Evolutionary conservation across 2,329 filamentous ascomycete species (phyloP).

Genomic region (Lecanosticta acicola): DNA sequence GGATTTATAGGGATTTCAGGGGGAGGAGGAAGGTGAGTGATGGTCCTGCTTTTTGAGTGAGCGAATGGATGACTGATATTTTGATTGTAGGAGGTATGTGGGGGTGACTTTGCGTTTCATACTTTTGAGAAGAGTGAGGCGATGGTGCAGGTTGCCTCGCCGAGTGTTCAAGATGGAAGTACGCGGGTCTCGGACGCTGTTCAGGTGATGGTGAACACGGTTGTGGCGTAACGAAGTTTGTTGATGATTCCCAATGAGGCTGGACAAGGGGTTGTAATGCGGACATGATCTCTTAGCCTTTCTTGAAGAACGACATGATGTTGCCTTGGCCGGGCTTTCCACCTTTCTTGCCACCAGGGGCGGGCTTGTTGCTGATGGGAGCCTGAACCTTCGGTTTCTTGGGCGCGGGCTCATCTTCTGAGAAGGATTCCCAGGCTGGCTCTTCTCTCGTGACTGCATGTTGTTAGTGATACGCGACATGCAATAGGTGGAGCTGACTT

Average conservation of each 20-base stretch:
- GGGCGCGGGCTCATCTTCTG: conserved; percentile 69
- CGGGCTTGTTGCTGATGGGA: conserved; percentile 37
- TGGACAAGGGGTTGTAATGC: no score
- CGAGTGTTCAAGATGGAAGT: not conserved
- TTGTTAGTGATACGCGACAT: conserved; percentile 10
- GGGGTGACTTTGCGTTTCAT: not conserved
- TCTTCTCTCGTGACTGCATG: conserved; percentile 78
- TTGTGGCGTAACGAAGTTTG: no score
- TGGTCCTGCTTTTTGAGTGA: not conserved
- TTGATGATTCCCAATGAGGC: no score
- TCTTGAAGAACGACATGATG: conserved; percentile 95
- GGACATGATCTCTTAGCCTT: no score
- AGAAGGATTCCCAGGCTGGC: conserved; percentile 83
- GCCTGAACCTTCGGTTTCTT: conserved; percentile 50
- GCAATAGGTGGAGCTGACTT: conserved; percentile 31
- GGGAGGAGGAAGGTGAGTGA: conserved; percentile 18
- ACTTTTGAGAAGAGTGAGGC: not conserved
- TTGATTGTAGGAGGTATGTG: conserved; percentile 1
- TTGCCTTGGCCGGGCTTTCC: conserved; percentile 59
- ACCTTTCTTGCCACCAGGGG: conserved; percentile 48
- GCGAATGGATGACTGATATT: not conserved
- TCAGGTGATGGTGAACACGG: not conserved
- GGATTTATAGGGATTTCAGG: conserved; percentile 30
- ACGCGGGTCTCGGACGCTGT: not conserved
- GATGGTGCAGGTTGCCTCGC: not conserved